Conservation (phyloP, 2,329 filamentous ascomycete species). For the Aureobasidium namibiae region DNA sequence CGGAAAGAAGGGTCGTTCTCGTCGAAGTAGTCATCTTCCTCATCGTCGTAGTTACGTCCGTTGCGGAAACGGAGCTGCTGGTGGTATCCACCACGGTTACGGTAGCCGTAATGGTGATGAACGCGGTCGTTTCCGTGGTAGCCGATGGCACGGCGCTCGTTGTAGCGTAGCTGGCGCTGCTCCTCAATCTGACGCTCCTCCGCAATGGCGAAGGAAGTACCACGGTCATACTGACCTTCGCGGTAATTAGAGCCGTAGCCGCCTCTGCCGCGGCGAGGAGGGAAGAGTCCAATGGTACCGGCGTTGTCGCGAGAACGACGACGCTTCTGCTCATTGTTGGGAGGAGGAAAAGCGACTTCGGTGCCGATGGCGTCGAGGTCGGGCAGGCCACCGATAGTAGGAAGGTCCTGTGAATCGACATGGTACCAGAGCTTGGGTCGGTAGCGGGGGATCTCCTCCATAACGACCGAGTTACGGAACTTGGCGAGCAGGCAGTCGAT, state of each 20-base stretch:
- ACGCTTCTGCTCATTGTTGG: slow-evolving; percentile 82
- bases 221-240: slow-evolving; percentile 72
- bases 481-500: slow-evolving; percentile 86
- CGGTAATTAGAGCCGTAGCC: slow-evolving; percentile 64
- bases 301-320: slow-evolving; percentile 82
- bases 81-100: neutral
- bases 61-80: too few species aligned
- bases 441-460: slow-evolving; percentile 75
- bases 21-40: slow-evolving; percentile 3
- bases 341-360: slow-evolving; percentile 67
- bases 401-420: slow-evolving; percentile 35
- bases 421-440: slow-evolving; percentile 71
- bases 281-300: slow-evolving; percentile 77
- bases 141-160: neutral
- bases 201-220: slow-evolving; percentile 46
- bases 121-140: neutral
- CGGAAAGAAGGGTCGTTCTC: neutral
- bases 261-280: slow-evolving; percentile 57
- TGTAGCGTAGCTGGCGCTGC: neutral
- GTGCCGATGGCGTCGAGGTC: slow-evolving; percentile 43
- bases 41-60: neutral
- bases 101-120: neutral
- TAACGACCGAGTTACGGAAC: slow-evolving; percentile 93
- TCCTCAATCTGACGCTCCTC: slow-evolving; percentile 20
- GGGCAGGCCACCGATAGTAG: slow-evolving; percentile 28